Base-by-base conservation (phyloP, 768 basidiomycete genomes). In the Suillus sp. region DNA sequence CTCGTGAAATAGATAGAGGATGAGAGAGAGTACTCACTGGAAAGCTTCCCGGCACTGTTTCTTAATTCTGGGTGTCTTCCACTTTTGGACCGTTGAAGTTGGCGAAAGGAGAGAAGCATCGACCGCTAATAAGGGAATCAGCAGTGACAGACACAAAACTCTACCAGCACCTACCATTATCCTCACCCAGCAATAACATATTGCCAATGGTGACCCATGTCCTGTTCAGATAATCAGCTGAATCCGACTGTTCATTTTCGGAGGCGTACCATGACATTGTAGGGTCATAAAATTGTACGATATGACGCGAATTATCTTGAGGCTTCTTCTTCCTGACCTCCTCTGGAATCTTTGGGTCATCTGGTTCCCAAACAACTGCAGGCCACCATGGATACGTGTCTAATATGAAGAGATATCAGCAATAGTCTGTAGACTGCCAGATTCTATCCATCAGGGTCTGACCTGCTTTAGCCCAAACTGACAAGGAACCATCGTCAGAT, bases 301-400 rank as follows among this genome's bases (percentile, higher is more conserved):
- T 80, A 70, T 88, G 85, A 4, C 86, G 59, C 32, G 78, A 78
- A 13, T 77, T 78, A 32, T 81, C 78, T 66, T 67, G 67, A 51
- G 64, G 70, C 9, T 68, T 70, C 42, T 74, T 67, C 58, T 67
- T 75, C 67, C 60, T 75, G 60, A 75, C 61, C 70, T 73, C 55
- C 64, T 67, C 43, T 40, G 90, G 90, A n/a, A 94, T 82, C 0
- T 72, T 72, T 1, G 78, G 73, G 54, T 89, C 84, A 45, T 87
- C 84, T 10, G 84, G 81, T 30, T 88, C 86, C 59, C 82, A 88
- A 18, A 95, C 83, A 10, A 91, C 86, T 10, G 89, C 95, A 45
- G 95, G 92, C 88, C 91, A 96, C 88, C 88, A 96, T 1, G 95
- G 95, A 68, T 81, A 95, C 0, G 87, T 83, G 40, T 79, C 92